Conservation (phyloP, 2,329 filamentous ascomycete species). For the Gliomastix tumulicola region DNA sequence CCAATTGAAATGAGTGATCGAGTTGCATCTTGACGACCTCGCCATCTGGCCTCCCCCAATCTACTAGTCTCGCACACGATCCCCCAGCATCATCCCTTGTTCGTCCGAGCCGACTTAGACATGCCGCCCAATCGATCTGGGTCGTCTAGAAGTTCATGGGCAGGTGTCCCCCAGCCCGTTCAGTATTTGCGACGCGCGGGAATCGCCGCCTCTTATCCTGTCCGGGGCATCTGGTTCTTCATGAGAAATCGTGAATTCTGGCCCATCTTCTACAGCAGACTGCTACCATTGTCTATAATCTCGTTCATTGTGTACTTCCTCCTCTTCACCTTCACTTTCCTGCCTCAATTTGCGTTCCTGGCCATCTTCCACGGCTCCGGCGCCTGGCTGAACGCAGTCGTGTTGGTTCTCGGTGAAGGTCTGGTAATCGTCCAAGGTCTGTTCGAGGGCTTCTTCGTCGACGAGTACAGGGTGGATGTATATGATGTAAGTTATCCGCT, state of each 20-base stretch:
- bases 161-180: conserved; percentile 23
- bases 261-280: conserved; percentile 68
- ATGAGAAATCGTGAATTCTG: conserved; percentile 69
- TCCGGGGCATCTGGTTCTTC: conserved; percentile 79
- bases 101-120: neutral
- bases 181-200: conserved; percentile 35
- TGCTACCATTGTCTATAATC: conserved; percentile 75
- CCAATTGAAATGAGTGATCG: too few relatives aligned
- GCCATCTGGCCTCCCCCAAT: too few relatives aligned
- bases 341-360: conserved; percentile 85
- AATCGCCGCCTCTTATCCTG: conserved; percentile 45
- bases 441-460: conserved; percentile 77
- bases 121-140: too few relatives aligned
- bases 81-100: too few relatives aligned
- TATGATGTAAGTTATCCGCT: conserved; percentile 61
- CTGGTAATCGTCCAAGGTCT: conserved; percentile 62
- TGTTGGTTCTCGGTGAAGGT: conserved; percentile 80
- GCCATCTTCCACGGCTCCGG: conserved; percentile 80
- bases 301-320: conserved; percentile 78
- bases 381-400: conserved; percentile 84
- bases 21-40: too few relatives aligned
- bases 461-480: conserved; percentile 70
- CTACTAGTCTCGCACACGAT: too few relatives aligned
- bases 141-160: too few relatives aligned
- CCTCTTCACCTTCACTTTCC: conserved; percentile 80